Evolutionary conservation across 2,329 filamentous ascomycete genomes (phyloP).

Genomic region (Aspergillus floridensis): DNA sequence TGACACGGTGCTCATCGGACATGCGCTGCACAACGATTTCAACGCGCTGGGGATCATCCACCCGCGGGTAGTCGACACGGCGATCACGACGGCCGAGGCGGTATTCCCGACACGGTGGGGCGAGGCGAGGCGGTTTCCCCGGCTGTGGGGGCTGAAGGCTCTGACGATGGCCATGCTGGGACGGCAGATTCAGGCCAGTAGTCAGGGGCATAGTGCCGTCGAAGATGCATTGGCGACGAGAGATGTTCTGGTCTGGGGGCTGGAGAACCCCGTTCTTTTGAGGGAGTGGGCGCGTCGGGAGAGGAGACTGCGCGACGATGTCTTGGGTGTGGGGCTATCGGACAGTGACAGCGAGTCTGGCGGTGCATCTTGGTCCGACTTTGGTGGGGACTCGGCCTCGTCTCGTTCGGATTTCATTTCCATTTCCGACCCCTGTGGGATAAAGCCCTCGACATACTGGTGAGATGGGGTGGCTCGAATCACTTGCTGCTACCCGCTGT

Average conservation of each 20-base stretch:
- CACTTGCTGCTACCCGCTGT: too few relatives aligned
- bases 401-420: too few relatives aligned
- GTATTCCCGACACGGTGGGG: conserved; percentile 13
- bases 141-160: conserved; percentile 37
- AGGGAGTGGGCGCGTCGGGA: conserved; percentile 30
- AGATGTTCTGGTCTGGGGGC: conserved; percentile 49
- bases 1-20: conserved; percentile 50
- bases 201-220: conserved; percentile 47
- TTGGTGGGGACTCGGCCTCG: too few relatives aligned
- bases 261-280: conserved; percentile 41
- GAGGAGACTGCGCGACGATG: not conserved
- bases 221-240: conserved; percentile 52
- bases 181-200: conserved; percentile 34
- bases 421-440: too few relatives aligned
- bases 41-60: conserved; percentile 46
- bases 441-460: too few relatives aligned
- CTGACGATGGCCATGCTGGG: conserved; percentile 37
- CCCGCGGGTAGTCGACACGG: conserved; percentile 45
- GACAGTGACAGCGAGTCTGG: too few relatives aligned
- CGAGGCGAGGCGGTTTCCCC: conserved; percentile 2
- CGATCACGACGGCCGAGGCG: conserved; percentile 40
- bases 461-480: too few relatives aligned
- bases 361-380: too few relatives aligned
- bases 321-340: too few relatives aligned
- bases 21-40: conserved; percentile 48